These are phyloP conservation scores for Cyberlindnera americana DNA, from an alignment of 805 yeast genomes.

Conservation along the genomic window DNA sequence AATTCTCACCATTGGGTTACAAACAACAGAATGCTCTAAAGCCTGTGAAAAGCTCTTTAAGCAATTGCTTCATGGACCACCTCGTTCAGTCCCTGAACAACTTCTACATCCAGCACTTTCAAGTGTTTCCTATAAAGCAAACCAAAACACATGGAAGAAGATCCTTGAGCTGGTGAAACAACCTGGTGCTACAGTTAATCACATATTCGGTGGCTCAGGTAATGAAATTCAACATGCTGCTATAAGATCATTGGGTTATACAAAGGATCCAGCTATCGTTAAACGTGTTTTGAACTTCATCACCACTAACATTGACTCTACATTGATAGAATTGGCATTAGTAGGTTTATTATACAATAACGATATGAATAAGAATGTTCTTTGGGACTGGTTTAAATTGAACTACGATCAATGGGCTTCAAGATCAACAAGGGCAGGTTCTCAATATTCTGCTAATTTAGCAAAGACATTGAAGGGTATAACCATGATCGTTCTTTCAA, in stretches of 20 bases:
- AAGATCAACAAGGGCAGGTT: slow-evolving; percentile 44
- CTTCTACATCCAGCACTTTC: slow-evolving; percentile 43
- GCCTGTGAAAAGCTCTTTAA: slow-evolving; percentile 44
- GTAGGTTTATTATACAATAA: slow-evolving; percentile 46
- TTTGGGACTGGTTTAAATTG: slow-evolving; percentile 57
- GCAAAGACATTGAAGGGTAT: slow-evolving; percentile 42
- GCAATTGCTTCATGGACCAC: slow-evolving; percentile 49
- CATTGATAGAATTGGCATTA: slow-evolving; percentile 52
- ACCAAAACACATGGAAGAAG: slow-evolving; percentile 54
- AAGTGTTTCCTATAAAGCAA: slow-evolving; percentile 37
- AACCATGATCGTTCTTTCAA: slow-evolving; percentile 32
- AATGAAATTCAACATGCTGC: slow-evolving; percentile 53
- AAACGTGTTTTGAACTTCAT: slow-evolving; percentile 56
- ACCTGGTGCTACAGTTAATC: slow-evolving; percentile 41
- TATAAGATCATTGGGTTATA: slow-evolving; percentile 51
- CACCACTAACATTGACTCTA: slow-evolving; percentile 50
- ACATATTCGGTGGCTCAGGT: slow-evolving; percentile 24
- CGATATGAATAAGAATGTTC: slow-evolving; percentile 30
- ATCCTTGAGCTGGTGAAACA: slow-evolving; percentile 49
- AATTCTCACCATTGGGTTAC: slow-evolving; percentile 38
- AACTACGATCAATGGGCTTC: slow-evolving; percentile 51
- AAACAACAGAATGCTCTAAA: slow-evolving; percentile 20
- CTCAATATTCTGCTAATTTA: slow-evolving; percentile 44
- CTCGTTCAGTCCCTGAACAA: slow-evolving; percentile 48
- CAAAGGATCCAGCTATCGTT: slow-evolving; percentile 41